These are phyloP conservation scores for Sporobolomyces roseus DNA, from an alignment of 768 basidiomycete species.

Conservation along the genomic window DNA sequence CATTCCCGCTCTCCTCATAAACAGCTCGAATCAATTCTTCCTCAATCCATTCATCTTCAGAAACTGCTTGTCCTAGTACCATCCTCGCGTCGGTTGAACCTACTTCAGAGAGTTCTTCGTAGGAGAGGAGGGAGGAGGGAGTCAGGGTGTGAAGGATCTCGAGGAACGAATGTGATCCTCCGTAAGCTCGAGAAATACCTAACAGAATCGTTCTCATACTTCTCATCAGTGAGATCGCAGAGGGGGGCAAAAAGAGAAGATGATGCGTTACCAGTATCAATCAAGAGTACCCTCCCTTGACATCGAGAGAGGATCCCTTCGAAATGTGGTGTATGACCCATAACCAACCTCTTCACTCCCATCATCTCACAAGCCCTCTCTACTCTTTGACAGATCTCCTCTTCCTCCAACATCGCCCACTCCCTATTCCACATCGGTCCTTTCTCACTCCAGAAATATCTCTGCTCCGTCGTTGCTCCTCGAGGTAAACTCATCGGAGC, in stretches of 20 bases:
- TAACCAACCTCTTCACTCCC: slow-evolving; percentile 76
- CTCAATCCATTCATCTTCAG: slow-evolving; percentile 46
- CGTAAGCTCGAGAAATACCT: slow-evolving; percentile 61
- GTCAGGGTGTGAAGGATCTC: slow-evolving; percentile 79
- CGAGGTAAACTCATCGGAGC: slow-evolving; percentile 54
- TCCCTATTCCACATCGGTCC: slow-evolving; percentile 82
- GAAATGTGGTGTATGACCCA: slow-evolving; percentile 84
- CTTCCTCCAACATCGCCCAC: slow-evolving; percentile 72
- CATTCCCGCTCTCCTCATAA: slow-evolving; percentile 49
- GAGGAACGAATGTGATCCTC: slow-evolving; percentile 83
- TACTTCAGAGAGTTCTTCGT: neutral
- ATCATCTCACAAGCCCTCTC: slow-evolving; percentile 67
- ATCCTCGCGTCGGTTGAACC: slow-evolving; percentile 1
- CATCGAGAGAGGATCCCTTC: slow-evolving; percentile 81
- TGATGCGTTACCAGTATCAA: slow-evolving; percentile 83
- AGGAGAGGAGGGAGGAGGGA: slow-evolving; percentile 47
- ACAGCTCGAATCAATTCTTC: slow-evolving; percentile 65
- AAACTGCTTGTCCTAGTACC: neutral
- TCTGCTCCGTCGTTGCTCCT: slow-evolving; percentile 64
- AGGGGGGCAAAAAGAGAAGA: neutral
- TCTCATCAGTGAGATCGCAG: no score
- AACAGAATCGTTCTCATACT: no score
- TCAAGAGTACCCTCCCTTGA: slow-evolving; percentile 86
- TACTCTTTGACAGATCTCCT: slow-evolving; percentile 64
- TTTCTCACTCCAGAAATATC: slow-evolving; percentile 65